Evolutionary conservation across 176 grass and related monocot genomes (phyloP).

Genomic region (Elymus sibiricus): DNA sequence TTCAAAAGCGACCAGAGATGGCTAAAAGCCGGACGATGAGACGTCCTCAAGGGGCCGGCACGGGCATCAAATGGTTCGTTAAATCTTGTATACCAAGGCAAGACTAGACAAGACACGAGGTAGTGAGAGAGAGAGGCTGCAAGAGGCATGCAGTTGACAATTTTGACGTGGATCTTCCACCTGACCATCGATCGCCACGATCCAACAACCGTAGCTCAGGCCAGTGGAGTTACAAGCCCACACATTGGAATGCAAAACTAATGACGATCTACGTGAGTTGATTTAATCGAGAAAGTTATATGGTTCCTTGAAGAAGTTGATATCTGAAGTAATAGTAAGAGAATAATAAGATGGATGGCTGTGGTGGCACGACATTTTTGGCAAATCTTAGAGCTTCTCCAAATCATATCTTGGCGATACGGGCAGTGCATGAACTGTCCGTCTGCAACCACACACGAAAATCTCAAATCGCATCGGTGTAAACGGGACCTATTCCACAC

Average conservation of each 20-base stretch:
- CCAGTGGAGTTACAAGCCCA: not conserved
- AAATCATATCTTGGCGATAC: not conserved
- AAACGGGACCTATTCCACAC: conserved; percentile 16
- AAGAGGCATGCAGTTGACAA: not conserved
- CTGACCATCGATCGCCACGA: not conserved
- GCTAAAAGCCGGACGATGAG: not conserved
- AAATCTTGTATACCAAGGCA: conserved; percentile 17
- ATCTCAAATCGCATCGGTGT: not conserved
- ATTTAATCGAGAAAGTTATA: not conserved
- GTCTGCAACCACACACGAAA: not conserved
- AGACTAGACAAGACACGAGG: not conserved
- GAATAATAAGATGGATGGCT: not conserved
- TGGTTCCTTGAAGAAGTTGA: not conserved
- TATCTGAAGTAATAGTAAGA: not conserved
- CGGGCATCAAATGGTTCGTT: conserved; percentile 2
- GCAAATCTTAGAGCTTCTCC: not conserved
- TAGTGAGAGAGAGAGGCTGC: not conserved
- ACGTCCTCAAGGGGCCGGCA: not conserved
- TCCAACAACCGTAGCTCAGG: not conserved
- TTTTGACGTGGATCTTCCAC: conserved; percentile 15
- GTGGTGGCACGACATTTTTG: not conserved
- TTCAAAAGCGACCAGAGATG: not conserved
- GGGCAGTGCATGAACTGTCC: not conserved
- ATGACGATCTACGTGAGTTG: not conserved
- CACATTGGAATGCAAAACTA: not conserved